Base-by-base conservation (phyloP, 2,329 filamentous ascomycete species). In the Alternaria atra region DNA sequence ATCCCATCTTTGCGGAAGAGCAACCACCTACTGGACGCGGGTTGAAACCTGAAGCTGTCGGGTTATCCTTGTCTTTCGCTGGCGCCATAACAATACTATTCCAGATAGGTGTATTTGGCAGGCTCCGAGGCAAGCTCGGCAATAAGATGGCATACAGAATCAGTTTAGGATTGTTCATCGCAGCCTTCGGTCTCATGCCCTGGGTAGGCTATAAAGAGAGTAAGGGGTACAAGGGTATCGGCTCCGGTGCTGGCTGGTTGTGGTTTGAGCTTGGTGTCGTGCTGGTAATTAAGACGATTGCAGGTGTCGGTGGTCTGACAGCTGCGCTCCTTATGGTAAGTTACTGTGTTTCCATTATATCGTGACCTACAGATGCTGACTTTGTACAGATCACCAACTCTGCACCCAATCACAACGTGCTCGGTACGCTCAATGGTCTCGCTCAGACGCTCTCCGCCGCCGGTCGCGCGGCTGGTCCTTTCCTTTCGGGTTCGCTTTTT, bases 361-460 rank as follows among this genome's bases (percentile, higher is more conserved):
- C 42, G 46, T 30, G 17, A 25, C 43, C 32, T 30, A 29, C 29
- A 48, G 13, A 40, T 30, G 20, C 17, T 44, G 43, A 30, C 6
- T 6, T 39, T 13, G 9, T 64, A 42, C 66, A 94, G 91, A 94
- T 99, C 67, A 98, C 93, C 37, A 99, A 99, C 72, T 96, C 92
- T 1, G 92, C 93, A 0, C 92, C 93, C 0, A 93, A 94, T 7
- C 87, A 94, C 77, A 89, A 91, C 5, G 93, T 92, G 0, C 86
- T 99, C 0, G 95, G 95, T 3, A 93, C 92, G 0, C 84, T 99
- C 27, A 97, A 99, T 73, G 95, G 95, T 9, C 86, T 98, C 32
- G 95, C 95, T 0, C 95, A 99, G 79, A 97, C 93, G 0, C 87
- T 99, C 0, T 97, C 93, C 0, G 95, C 95, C 0, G 92, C 92